A percentile compares a stretch with the other conserved stretches of the same genome.
Evolutionary conservation across 2,329 filamentous ascomycete species (phyloP).

Genomic region (Alternaria ethzedia): DNA sequence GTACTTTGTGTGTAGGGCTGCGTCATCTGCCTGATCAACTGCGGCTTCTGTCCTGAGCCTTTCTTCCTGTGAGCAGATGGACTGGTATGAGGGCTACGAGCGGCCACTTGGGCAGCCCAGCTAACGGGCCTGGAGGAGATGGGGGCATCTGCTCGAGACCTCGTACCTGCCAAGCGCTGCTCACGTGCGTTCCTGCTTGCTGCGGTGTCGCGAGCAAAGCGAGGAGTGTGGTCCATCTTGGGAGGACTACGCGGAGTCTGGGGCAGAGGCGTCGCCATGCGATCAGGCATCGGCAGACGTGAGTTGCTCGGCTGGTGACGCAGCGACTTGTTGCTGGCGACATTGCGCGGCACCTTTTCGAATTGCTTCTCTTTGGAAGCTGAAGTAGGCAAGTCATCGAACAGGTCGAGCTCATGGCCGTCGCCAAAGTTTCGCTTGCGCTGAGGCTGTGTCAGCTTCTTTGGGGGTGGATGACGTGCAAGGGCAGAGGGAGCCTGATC

Average conservation of each 20-base stretch:
- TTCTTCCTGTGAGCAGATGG: constrained; percentile 57
- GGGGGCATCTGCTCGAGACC: constrained; percentile 56
- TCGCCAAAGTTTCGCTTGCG: constrained; percentile 72
- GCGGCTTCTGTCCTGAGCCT: constrained; percentile 72
- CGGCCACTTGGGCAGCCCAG: constrained; percentile 63
- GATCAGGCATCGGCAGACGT: constrained; percentile 50
- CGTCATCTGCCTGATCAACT: constrained; percentile 85
- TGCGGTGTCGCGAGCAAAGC: constrained; percentile 71
- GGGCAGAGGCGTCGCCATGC: constrained; percentile 55
- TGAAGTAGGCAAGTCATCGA: constrained; percentile 94
- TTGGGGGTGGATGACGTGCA: constrained; percentile 57
- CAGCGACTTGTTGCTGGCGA: constrained; percentile 69
- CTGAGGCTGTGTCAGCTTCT: constrained; percentile 55
- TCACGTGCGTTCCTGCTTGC: constrained; percentile 70
- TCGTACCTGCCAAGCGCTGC: constrained; percentile 58
- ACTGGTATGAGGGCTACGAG: constrained; percentile 58
- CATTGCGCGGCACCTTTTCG: constrained; percentile 76
- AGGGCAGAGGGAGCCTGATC: constrained; percentile 58
- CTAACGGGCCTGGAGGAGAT: constrained; percentile 62
- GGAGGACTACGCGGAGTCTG: constrained; percentile 63
- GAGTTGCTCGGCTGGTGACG: constrained; percentile 58
- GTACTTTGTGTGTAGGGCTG: constrained; percentile 81
- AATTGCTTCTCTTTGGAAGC: constrained; percentile 80
- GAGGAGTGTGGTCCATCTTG: constrained; percentile 61
- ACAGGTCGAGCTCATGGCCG: constrained; percentile 87